These are phyloP conservation scores for Gelatoporia subvermispora DNA, from an alignment of 768 basidiomycete species.

Conservation along the genomic window DNA sequence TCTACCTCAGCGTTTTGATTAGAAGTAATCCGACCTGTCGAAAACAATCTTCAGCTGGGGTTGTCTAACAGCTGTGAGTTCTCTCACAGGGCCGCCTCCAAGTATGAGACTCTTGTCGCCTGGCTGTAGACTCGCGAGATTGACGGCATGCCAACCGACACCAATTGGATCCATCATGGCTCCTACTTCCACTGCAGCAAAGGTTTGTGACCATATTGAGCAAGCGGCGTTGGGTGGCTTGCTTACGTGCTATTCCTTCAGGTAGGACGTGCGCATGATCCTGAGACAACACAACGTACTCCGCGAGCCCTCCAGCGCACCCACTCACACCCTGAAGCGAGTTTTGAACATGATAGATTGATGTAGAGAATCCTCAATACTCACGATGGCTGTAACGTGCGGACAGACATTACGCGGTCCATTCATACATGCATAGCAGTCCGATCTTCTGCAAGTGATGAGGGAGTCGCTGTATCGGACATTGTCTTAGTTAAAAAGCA, in stretches of 20 bases:
- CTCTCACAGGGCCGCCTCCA: slow-evolving; percentile 39
- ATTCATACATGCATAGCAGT: slow-evolving; percentile 30
- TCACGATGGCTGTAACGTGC: slow-evolving; percentile 30
- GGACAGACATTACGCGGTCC: slow-evolving; percentile 33
- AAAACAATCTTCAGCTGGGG: neutral
- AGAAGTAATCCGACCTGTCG: slow-evolving; percentile 11
- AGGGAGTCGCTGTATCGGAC: slow-evolving; percentile 35
- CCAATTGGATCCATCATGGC: slow-evolving; percentile 43
- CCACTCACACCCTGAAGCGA: slow-evolving; percentile 32
- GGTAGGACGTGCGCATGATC: slow-evolving; percentile 36
- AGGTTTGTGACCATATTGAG: neutral
- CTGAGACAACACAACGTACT: slow-evolving; percentile 33
- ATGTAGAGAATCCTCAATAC: slow-evolving; percentile 8
- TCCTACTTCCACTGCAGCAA: slow-evolving; percentile 36
- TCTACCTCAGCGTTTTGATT: slow-evolving; percentile 4
- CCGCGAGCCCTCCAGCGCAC: slow-evolving; percentile 38
- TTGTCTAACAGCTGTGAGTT: neutral
- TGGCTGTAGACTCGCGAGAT: slow-evolving; percentile 31
- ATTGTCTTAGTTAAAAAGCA: neutral
- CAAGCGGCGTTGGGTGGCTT: slow-evolving; percentile 8
- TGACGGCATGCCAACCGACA: slow-evolving; percentile 41
- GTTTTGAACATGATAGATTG: slow-evolving; percentile 16
- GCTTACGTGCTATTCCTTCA: slow-evolving; percentile 34
- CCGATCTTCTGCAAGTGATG: slow-evolving; percentile 32
- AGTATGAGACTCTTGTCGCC: slow-evolving; percentile 36